These are phyloP conservation scores for Diaporthe ampelina DNA, from an alignment of 2,329 filamentous ascomycete species.

Conservation along the genomic window DNA sequence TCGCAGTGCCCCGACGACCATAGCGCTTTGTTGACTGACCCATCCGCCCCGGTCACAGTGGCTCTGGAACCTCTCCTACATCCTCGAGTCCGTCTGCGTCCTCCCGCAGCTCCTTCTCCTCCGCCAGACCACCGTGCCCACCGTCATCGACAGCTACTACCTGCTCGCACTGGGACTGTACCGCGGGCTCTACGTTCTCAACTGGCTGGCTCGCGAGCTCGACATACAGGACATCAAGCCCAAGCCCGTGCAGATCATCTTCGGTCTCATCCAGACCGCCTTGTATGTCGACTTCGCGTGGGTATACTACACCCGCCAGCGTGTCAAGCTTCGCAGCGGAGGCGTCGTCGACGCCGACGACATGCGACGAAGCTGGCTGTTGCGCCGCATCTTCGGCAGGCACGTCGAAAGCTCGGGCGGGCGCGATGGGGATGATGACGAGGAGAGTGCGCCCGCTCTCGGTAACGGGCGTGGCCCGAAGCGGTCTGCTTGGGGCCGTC, in stretches of 20 bases:
- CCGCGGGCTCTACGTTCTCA: conserved; percentile 89
- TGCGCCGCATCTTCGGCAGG: conserved; percentile 82
- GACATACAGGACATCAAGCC: conserved; percentile 71
- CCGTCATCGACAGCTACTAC: conserved; percentile 97
- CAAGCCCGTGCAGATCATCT: conserved; percentile 83
- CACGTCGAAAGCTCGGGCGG: conserved; percentile 61
- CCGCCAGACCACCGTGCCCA: conserved; percentile 94
- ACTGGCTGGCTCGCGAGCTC: conserved; percentile 83
- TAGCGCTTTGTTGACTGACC: conserved; percentile 41
- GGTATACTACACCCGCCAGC: conserved; percentile 95
- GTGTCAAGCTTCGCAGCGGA: conserved; percentile 91
- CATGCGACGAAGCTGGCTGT: conserved; percentile 85
- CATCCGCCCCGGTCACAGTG: conserved; percentile 63
- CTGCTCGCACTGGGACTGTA: conserved; percentile 89
- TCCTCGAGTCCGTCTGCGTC: conserved; percentile 91
- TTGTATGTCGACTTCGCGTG: conserved; percentile 95
- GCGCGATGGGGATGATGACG: conserved; percentile 68
- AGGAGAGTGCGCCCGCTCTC: conserved; percentile 69
- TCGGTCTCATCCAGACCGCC: conserved; percentile 89
- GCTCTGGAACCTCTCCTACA: conserved; percentile 89
- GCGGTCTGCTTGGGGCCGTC: conserved; percentile 72
- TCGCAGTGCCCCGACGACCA: neutral
- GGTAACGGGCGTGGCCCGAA: conserved; percentile 49
- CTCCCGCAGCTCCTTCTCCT: conserved; percentile 92
- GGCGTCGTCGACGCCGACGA: conserved; percentile 93